Evolutionary conservation across 2,329 filamentous ascomycete genomes (phyloP).

Genomic region (Diaporthe amygdali): DNA sequence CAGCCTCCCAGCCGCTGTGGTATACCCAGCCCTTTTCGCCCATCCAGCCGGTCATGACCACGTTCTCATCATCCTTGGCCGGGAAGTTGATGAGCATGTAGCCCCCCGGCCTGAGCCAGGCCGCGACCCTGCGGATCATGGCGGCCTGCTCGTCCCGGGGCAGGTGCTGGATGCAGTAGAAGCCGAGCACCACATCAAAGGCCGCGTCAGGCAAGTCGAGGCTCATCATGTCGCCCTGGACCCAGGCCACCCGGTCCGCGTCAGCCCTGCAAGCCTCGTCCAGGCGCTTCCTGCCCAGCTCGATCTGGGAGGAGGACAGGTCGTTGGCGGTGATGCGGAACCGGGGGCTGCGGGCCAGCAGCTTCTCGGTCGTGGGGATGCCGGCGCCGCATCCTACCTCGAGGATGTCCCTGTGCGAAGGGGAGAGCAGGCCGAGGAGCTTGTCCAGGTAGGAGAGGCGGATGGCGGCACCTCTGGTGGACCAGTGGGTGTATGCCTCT

Average conservation of each 20-base stretch:
- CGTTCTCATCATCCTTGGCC: conserved; percentile 37
- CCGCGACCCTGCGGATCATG: conserved; percentile 47
- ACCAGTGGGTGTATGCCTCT: conserved; percentile 46
- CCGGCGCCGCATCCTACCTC: conserved; percentile 50
- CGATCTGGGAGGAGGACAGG: conserved; percentile 45
- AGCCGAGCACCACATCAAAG: conserved; percentile 26
- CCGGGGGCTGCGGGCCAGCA: conserved; percentile 34
- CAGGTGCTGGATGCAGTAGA: conserved; percentile 62
- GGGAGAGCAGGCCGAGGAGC: conserved; percentile 34
- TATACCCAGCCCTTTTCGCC: conserved; percentile 47
- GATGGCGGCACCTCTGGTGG: conserved; percentile 35
- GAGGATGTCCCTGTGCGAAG: conserved; percentile 33
- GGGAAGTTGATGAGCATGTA: conserved; percentile 54
- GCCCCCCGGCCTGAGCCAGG: conserved; percentile 59
- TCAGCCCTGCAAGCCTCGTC: conserved; percentile 20
- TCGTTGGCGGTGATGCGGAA: conserved; percentile 44
- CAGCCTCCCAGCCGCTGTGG: conserved; percentile 46
- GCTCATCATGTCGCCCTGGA: conserved; percentile 20
- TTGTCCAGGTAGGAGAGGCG: conserved; percentile 41
- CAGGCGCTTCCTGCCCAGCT: conserved; percentile 35
- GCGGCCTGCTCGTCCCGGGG: conserved; percentile 53
- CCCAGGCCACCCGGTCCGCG: conserved; percentile 13
- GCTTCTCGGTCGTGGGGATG: conserved; percentile 39
- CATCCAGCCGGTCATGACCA: conserved; percentile 43
- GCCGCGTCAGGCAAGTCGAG: conserved; percentile 32